Conservation (phyloP, 2,329 filamentous ascomycete genomes). For the Aureobasidium pullulans region DNA sequence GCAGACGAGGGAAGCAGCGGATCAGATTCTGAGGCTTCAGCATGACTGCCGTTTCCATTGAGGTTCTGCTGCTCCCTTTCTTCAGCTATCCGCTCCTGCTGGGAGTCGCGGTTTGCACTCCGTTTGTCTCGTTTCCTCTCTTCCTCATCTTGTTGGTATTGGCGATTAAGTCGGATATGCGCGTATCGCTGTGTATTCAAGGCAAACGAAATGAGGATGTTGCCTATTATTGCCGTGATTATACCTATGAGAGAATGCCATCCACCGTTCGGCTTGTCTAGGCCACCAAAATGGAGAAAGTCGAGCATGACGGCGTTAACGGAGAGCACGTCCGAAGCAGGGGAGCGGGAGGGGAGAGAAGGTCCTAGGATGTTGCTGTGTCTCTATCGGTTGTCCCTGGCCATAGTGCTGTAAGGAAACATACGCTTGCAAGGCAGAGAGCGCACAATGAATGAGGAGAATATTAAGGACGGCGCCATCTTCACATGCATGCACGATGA, state of each 20-base stretch:
- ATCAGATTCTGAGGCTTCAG: constrained; percentile 39
- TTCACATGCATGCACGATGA: constrained; percentile 13
- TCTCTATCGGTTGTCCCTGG: background rate
- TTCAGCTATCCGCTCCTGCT: constrained; percentile 29
- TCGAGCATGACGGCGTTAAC: constrained; percentile 6
- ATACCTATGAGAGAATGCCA: constrained; percentile 97
- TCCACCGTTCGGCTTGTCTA: constrained; percentile 23
- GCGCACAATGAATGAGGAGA: background rate
- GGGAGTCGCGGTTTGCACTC: constrained; percentile 36
- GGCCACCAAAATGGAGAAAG: background rate
- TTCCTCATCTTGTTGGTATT: constrained; percentile 45
- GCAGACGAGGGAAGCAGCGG: constrained; percentile 42
- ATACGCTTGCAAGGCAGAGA: background rate
- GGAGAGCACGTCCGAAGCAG: background rate
- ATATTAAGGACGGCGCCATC: background rate
- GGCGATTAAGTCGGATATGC: constrained; percentile 73
- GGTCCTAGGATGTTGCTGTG: background rate
- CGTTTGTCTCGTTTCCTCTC: constrained; percentile 20
- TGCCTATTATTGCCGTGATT: constrained; percentile 82
- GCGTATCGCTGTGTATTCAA: constrained; percentile 96
- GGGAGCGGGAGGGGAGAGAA: background rate
- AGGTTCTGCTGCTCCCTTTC: constrained; percentile 18
- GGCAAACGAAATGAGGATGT: constrained; percentile 88
- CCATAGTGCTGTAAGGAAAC: background rate
- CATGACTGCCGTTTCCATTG: constrained; percentile 27